Base-by-base conservation (phyloP, 257 asterid genomes). In the Leonotis leonurus region DNA sequence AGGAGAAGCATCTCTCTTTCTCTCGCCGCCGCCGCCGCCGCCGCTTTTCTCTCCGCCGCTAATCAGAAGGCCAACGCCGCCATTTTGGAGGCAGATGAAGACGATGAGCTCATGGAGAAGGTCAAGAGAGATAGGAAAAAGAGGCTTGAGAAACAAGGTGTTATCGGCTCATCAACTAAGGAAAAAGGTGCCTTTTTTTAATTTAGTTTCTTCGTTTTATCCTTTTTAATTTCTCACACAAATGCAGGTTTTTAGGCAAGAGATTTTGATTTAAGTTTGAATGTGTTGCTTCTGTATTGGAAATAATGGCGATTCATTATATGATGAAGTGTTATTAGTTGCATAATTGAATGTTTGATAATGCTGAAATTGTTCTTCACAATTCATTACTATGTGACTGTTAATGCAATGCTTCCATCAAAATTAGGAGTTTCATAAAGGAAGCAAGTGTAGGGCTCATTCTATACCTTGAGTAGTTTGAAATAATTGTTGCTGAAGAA, bases 81-180 rank as follows among this genome's bases (percentile, higher is more conserved):
- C 41, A 87, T 93, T 29, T 71, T 93, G 5, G 97, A 93, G 79
- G 96, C 95, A 26, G 99, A 87, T 0, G 99, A 89, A 5, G 99
- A 87, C 49, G 83, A 68, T 8, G 94, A 89, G 64, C 78, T 93
- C 39, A n/a, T 89, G 85, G 96, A 89, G 67, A 93, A 87, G 77
- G 91, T 93, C 37, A 93, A 85, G 71, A 69, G 17, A 45, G 99
- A 93, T 24, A 78, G 96, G 75, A 89, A 85, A 84, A 93, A 85
- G 86, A 83, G 97, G 80, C 78, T 89, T 45, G 94, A 89, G 77
- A 82, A 64, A 62, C 96, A 80, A 54, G 90, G 75, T 36, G 69
- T 71, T 49, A 73, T 93, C 67, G 74, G 25, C 45, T 80, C 96
- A 4, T 80, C 95, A 6, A 14, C 72, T 16, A 79, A 81, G 41